Percentiles rank a stretch among this genome's conserved stretches.
Conservation (phyloP, 202 grass and related monocot species). For the Brachypodium distachyon region DNA sequence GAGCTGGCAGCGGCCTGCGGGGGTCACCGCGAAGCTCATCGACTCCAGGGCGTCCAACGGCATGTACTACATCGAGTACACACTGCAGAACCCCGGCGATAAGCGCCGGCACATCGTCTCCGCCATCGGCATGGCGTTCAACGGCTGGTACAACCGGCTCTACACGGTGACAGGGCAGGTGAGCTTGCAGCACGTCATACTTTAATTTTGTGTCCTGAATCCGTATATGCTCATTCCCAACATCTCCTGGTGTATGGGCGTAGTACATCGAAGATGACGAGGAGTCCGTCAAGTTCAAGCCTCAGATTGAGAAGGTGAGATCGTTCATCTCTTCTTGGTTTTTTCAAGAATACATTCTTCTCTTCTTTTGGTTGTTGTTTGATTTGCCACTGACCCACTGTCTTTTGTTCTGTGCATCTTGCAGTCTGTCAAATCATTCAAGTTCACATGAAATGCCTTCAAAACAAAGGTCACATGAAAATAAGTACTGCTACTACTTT, state of each 20-base stretch:
- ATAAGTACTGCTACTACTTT: too few species aligned
- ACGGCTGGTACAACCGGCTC: constrained; percentile 90
- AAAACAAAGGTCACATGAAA: background rate
- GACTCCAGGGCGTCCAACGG: constrained; percentile 65
- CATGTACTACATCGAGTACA: constrained; percentile 91
- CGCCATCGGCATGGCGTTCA: constrained; percentile 69
- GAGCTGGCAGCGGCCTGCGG: constrained; percentile 79
- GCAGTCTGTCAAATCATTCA: constrained; percentile 67
- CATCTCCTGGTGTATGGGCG: background rate
- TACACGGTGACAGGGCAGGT: constrained; percentile 96
- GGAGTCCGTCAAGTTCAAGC: constrained; percentile 45
- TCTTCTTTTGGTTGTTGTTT: background rate
- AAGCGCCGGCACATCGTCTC: constrained; percentile 73
- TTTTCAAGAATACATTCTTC: background rate
- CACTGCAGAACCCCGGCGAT: constrained; percentile 81
- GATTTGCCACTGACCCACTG: background rate
- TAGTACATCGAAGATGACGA: constrained; percentile 81
- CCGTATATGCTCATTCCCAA: background rate
- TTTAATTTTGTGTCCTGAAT: background rate
- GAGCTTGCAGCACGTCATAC: background rate
- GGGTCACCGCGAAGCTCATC: constrained; percentile 68
- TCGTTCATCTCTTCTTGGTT: background rate
- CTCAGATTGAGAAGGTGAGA: constrained; percentile 67
- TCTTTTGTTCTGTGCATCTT: background rate
- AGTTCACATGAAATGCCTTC: constrained; percentile 34